Evolutionary conservation across 2,329 filamentous ascomycete genomes (phyloP), one percentile per base, ranked within the genome.

Genomic region (Hymenoscyphus repandus): DNA sequence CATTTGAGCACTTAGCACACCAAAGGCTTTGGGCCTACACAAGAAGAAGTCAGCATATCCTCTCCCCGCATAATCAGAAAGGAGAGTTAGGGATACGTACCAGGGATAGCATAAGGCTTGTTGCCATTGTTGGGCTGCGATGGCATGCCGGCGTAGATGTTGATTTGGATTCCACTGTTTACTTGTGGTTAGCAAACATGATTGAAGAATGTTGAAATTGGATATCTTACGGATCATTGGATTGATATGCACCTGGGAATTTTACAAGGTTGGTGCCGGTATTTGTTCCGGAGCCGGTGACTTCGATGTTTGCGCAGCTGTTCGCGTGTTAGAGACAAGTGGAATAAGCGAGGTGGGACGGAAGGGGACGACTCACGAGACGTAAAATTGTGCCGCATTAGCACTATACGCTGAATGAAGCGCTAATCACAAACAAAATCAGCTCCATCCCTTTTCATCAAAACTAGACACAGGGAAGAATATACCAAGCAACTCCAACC

Each of bases 161-260:
- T 62, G 38, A 63, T 34, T 15, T 52, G 49, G 39, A 63, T 63
- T 6, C 56, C 70, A 64, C 45, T 69, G 69, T 50, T 61, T 7
- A 17, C 20, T 6, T 65, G 13, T 43, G 11, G 40, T 62, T 45
- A 58, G 55, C 20, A n/a, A n/a, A n/a, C n/a, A n/a, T n/a, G n/a
- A n/a, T n/a, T n/a, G n/a, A n/a, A 17, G 31, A 2, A 22, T 13
- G 10, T 13, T 38, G n/a, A 10, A 33, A 37, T 11, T 17, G 7
- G 7, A 39, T 7, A 12, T n/a, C n/a, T n/a, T 72, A 74, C 6
- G 74, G 70, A 62, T 77, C 73, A 47, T 57, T 68, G 2, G 70
- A 64, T 27, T 65, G 70, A 64, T 78, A 78, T 1, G 73, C 68
- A 12, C 75, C 74, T 0, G 74, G 75, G 56, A 78, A 73, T 49